These are phyloP conservation scores for Clavispora santaluciae DNA, from an alignment of 805 yeast species.

Conservation along the genomic window DNA sequence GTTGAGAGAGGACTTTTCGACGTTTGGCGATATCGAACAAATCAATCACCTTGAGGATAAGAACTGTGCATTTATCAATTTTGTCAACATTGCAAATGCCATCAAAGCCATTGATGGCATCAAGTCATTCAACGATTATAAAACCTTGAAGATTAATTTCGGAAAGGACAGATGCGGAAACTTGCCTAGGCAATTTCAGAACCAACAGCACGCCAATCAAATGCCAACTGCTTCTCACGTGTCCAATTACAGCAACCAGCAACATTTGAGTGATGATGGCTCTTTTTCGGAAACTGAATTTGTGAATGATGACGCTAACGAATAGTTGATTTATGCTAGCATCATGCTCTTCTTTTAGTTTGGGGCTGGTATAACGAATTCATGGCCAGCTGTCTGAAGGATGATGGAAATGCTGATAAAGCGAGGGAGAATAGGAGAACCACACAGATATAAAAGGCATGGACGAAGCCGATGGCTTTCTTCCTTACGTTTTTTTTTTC, in stretches of 20 bases:
- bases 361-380: too few relatives aligned
- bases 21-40: slow-evolving; percentile 93
- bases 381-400: not conserved
- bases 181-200: slow-evolving; percentile 72
- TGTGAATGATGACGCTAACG: slow-evolving; percentile 1
- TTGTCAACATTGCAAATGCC: slow-evolving; percentile 83
- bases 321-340: not conserved
- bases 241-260: slow-evolving; percentile 1
- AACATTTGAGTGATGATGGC: slow-evolving; percentile 2
- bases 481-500: not conserved
- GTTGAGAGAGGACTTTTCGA: slow-evolving; percentile 66
- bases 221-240: not conserved
- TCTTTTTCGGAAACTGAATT: slow-evolving; percentile 9
- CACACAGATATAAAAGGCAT: not conserved
- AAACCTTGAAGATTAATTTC: slow-evolving; percentile 60
- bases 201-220: slow-evolving; percentile 12
- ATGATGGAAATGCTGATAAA: not conserved
- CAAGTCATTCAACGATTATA: slow-evolving; percentile 61
- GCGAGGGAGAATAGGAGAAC: not conserved
- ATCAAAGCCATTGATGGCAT: slow-evolving; percentile 90
- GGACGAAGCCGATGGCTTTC: not conserved
- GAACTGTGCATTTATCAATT: slow-evolving; percentile 87
- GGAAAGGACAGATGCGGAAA: slow-evolving; percentile 74
- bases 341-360: not conserved
- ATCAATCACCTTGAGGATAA: slow-evolving; percentile 80